Evolutionary conservation across 2,329 filamentous ascomycete species (phyloP).

Genomic region (Fusarium piperis): DNA sequence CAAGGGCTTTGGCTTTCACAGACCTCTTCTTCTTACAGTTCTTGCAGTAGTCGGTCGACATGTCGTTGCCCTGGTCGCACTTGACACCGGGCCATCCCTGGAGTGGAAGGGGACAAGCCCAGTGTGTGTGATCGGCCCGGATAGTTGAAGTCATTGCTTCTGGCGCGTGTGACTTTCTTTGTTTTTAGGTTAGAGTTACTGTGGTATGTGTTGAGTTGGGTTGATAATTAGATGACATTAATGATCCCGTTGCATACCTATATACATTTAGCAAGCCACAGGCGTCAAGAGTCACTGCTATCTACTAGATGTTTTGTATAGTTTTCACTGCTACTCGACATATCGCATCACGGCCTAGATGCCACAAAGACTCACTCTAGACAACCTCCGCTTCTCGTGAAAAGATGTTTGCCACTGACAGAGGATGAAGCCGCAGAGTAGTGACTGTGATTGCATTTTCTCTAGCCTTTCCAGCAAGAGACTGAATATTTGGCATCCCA

Average conservation of each 20-base stretch:
- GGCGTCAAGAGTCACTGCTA: background rate
- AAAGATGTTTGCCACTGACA: background rate
- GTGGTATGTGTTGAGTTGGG: background rate
- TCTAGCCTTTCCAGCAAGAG: too few species aligned
- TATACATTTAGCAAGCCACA: background rate
- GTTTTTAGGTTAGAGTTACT: background rate
- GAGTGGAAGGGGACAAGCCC: background rate
- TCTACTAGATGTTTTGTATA: too few species aligned
- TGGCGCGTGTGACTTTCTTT: background rate
- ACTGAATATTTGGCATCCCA: accelerated
- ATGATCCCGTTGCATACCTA: background rate
- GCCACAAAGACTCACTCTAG: background rate
- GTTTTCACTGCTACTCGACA: too few species aligned
- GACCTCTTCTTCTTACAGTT: background rate
- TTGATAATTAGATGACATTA: background rate
- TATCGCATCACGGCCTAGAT: background rate
- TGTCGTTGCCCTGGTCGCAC: background rate
- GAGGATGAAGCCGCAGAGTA: background rate
- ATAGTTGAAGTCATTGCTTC: background rate
- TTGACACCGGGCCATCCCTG: background rate
- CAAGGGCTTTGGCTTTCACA: background rate
- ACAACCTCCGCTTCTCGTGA: background rate
- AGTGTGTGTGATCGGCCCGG: background rate
- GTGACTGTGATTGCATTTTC: background rate
- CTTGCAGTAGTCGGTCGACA: background rate